Base-by-base conservation (phyloP, 2,329 filamentous ascomycete genomes). In the Pseudocercospora cruenta region DNA sequence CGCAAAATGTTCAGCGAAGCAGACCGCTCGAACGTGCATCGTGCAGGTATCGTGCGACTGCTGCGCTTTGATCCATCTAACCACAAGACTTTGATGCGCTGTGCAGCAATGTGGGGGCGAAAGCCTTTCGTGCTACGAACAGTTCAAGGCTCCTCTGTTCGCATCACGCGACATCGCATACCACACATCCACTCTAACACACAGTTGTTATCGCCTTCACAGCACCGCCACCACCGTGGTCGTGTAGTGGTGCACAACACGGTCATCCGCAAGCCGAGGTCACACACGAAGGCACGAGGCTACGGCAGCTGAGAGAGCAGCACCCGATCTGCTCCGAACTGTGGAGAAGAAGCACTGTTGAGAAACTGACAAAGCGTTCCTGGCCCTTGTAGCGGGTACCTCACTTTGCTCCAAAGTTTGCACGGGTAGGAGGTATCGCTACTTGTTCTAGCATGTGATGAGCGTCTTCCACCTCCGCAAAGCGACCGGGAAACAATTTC, bases 291-390 rank as follows among this genome's bases (percentile, higher is more conserved):
- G 51, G 26, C 10, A 54, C 49, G 21, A 24, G 19, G 19, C 21
- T 54, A 22, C 49, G 49, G 24, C 49, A n/a, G 49, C 19, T 24
- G 24, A 26, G 26, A n/a, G n/a, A 28, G 26, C 16, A 26, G 51
- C 16, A 31, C 26, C 51, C 51, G 51, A 26, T 55, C 24, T 55
- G 51, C 24, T 31, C 51, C 51, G 51, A 55, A 12, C 6, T 55
- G 26, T 55, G 51, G 51, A 55, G 51, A 55, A 55, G 22, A 55
- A 31, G 51, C 51, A 55, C 51, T 26, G 22, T 54, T 54, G n/a
- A 49, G n/a, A 22, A 47, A 19, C 8, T 33, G 10, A 33, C 31
- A 33, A 33, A 33, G 31, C 31, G 43, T 47, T 47, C 43, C 16
- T 10, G 43, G 43, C 43, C 43, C 49, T 53, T 53, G 49, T 22